phyloP scores from a whole-genome alignment of 148 eudicot species.

The Heliamphora exappendiculata region DNA sequence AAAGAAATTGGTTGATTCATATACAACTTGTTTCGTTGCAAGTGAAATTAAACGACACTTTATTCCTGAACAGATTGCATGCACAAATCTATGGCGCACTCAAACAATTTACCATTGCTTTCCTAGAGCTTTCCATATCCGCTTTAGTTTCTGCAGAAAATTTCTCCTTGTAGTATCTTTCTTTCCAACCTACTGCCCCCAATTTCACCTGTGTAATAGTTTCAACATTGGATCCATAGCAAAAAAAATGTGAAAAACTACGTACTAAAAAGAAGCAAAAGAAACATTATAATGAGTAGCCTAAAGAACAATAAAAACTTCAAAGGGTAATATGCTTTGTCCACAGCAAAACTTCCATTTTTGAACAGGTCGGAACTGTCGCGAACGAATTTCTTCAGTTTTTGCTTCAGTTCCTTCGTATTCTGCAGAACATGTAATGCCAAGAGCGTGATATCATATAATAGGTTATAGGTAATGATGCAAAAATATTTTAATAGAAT shows the following conservation, averaged over 20 bases:
- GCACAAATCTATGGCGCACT: background rate
- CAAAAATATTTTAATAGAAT: too few species aligned
- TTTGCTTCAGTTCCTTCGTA: slow-evolving; percentile 29
- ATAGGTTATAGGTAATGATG: slow-evolving; percentile 20
- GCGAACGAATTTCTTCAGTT: slow-evolving; percentile 12
- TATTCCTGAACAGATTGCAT: background rate
- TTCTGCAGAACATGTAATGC: background rate
- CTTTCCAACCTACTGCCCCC: slow-evolving; percentile 26
- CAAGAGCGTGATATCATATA: background rate
- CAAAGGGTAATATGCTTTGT: slow-evolving; percentile 20
- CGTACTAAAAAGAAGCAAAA: background rate
- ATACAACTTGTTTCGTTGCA: background rate
- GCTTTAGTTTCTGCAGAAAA: slow-evolving; percentile 20
- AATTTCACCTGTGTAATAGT: slow-evolving; percentile 25
- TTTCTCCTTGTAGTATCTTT: slow-evolving; percentile 38
- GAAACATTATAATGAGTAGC: too few species aligned
- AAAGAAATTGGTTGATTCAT: background rate
- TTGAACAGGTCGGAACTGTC: slow-evolving; percentile 22
- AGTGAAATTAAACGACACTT: background rate
- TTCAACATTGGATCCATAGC: background rate
- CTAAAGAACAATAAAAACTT: background rate
- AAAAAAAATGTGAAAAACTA: too few species aligned
- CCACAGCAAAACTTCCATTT: slow-evolving; percentile 20
- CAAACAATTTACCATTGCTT: slow-evolving; percentile 20
- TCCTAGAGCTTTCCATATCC: slow-evolving; percentile 22